These are phyloP conservation scores for Neonectria magnoliae DNA, from an alignment of 2,329 filamentous ascomycete genomes.

Conservation along the genomic window DNA sequence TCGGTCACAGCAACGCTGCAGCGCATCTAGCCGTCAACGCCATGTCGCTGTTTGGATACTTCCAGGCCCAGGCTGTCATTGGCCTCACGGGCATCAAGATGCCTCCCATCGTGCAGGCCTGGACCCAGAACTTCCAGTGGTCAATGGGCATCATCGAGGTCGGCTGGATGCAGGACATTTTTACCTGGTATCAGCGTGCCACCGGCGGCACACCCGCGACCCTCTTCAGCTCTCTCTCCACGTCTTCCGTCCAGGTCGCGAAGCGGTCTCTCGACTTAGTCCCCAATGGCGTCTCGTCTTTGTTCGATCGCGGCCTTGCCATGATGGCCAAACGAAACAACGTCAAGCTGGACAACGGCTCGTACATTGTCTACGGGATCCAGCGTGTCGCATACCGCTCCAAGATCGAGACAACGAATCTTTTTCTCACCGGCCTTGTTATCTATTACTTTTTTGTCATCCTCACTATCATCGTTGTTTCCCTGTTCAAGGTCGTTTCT, in stretches of 20 bases:
- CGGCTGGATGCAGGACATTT: slow-evolving; percentile 83
- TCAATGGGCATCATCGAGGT: slow-evolving; percentile 94
- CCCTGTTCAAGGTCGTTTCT: slow-evolving; percentile 81
- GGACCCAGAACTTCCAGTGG: slow-evolving; percentile 99
- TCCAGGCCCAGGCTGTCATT: slow-evolving; percentile 92
- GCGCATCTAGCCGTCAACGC: slow-evolving; percentile 94
- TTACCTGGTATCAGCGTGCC: slow-evolving; percentile 94
- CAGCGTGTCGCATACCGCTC: slow-evolving; percentile 90
- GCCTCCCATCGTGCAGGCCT: slow-evolving; percentile 87
- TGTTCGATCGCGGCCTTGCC: slow-evolving; percentile 64
- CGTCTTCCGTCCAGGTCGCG: slow-evolving; percentile 83
- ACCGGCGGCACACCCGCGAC: slow-evolving; percentile 87
- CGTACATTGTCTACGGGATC: slow-evolving; percentile 79
- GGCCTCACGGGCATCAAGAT: slow-evolving; percentile 83
- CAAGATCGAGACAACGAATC: slow-evolving; percentile 86
- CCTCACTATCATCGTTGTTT: slow-evolving; percentile 76
- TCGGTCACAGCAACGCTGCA: slow-evolving; percentile 92
- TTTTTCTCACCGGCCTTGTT: slow-evolving; percentile 89
- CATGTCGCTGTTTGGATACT: slow-evolving; percentile 89
- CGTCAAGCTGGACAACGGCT: slow-evolving; percentile 63
- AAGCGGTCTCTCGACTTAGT: slow-evolving; percentile 63
- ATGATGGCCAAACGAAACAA: slow-evolving; percentile 66
- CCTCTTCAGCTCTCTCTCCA: slow-evolving; percentile 77
- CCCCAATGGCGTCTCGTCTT: slow-evolving; percentile 46
- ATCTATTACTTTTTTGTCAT: slow-evolving; percentile 89